Evolutionary conservation across 169 alveolate species (phyloP), one percentile per base, ranked within the genome.

Genomic region (Theileria orientalis): DNA sequence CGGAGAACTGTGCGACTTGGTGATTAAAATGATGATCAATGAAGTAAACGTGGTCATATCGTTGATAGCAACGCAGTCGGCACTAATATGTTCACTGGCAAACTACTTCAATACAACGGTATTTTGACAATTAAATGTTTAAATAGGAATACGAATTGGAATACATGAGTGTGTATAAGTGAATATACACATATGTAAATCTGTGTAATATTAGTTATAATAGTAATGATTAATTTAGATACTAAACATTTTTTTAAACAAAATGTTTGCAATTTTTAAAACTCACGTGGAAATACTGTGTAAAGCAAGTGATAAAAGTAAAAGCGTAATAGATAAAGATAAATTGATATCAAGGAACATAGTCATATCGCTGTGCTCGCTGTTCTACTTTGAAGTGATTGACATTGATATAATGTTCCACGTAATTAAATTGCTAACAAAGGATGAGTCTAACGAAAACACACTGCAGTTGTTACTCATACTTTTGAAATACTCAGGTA

Each of bases 41-140:
- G 74, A 78, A 19, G 80, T 64, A 63, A 70, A 60, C 40, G 63
- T 42, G 3, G 86, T 78, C 11, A 49, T 78, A 21, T 64, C 79
- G 59, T 69, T 78, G 16, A 82, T 78, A 9, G 76, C 86, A 19
- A 78, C 69, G 16, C 86, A 78, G 40, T 66, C 86, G 21, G 82
- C 86, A 6, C 69, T 78, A n/a, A 78, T 78, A 23, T 70, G 83
- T 29, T 69, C 83, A 1, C 49, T 78, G 54, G 37, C 68, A 8
- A 78, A 70, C 52, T 42, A 66, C 41, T 47, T 78, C 16, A 71
- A 73, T 37, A 69, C 69, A 16, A 69, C 69, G 51, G 83, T 64
- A 32, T 21, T 13, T 56, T 56, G 13, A 13, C 54, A 14, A 56
- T 16, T 56, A 13, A 14, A 13, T 56, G 16, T 21, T 19, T 16